Evolutionary conservation across 352 stramenopile species (phyloP).

Genomic region (Pythium dissimile): DNA sequence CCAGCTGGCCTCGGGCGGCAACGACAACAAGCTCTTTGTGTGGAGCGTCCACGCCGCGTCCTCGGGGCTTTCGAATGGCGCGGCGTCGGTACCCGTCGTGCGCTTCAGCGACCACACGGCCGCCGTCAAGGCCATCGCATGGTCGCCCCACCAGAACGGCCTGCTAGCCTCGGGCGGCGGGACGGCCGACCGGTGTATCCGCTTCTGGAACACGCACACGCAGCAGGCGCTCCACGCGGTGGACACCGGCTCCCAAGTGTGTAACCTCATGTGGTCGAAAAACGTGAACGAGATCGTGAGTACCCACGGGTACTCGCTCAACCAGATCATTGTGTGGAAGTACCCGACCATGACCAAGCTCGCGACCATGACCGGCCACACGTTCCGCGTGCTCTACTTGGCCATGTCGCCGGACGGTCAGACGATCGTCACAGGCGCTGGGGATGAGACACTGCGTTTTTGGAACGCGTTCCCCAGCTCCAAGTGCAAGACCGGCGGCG

Average conservation of each 20-base stretch:
- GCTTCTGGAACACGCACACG: constrained; percentile 97
- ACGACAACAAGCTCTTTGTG: constrained; percentile 99
- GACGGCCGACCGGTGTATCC: constrained; percentile 96
- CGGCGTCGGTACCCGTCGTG: constrained; percentile 69
- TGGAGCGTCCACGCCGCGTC: constrained; percentile 84
- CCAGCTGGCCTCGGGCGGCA: constrained; percentile 92
- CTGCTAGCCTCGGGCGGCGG: constrained; percentile 94
- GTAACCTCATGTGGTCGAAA: constrained; percentile 97
- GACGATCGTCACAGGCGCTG: constrained; percentile 96
- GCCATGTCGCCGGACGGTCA: constrained; percentile 96
- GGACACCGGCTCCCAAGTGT: constrained; percentile 96
- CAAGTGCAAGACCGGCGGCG: constrained; percentile 40
- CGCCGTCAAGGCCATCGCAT: constrained; percentile 97
- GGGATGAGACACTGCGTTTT: constrained; percentile 97
- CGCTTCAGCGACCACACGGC: constrained; percentile 95
- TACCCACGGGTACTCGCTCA: constrained; percentile 98
- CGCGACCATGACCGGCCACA: constrained; percentile 95
- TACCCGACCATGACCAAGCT: constrained; percentile 97
- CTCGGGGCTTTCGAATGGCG: constrained; percentile 14
- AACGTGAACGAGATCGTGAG: constrained; percentile 98
- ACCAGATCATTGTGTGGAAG: constrained; percentile 97
- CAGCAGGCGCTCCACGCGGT: constrained; percentile 87
- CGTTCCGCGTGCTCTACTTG: constrained; percentile 95
- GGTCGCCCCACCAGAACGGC: constrained; percentile 95
- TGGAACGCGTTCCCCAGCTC: constrained; percentile 96